phyloP scores from a whole-genome alignment of 2,329 filamentous ascomycete genomes.

The Cordyceps javanica region DNA sequence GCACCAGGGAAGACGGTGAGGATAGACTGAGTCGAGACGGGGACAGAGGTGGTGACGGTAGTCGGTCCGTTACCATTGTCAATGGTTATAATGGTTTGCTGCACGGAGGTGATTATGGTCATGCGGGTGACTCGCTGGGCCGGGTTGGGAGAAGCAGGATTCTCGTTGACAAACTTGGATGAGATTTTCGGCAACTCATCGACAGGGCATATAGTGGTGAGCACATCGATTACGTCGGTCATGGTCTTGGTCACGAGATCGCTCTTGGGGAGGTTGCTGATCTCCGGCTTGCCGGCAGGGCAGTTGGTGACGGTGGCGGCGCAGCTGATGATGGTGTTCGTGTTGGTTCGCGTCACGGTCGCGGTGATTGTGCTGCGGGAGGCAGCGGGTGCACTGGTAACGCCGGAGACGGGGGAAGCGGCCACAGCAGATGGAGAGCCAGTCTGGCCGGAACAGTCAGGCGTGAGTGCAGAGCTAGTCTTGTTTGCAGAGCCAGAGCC shows the following conservation, averaged over 20 bases:
- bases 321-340: slow-evolving; percentile 54
- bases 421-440: too few relatives aligned
- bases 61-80: slow-evolving; percentile 25
- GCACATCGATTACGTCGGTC: slow-evolving; percentile 34
- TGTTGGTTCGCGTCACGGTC: slow-evolving; percentile 47
- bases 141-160: too few relatives aligned
- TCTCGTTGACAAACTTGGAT: too few relatives aligned
- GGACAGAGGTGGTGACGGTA: too few relatives aligned
- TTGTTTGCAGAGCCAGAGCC: too few relatives aligned
- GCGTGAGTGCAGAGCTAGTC: too few relatives aligned
- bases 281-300: slow-evolving; percentile 29
- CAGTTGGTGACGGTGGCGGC: slow-evolving; percentile 53
- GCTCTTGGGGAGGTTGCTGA: slow-evolving; percentile 30
- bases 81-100: slow-evolving; percentile 30
- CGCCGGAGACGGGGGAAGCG: too few relatives aligned
- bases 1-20: slow-evolving; percentile 39
- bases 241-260: slow-evolving; percentile 28
- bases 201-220: slow-evolving; percentile 41
- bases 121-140: too few relatives aligned
- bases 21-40: too few relatives aligned
- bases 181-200: too few relatives aligned
- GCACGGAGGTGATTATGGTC: too few relatives aligned
- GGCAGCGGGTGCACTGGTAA: too few relatives aligned
- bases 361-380: slow-evolving; percentile 27
- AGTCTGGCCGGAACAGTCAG: slow-evolving; percentile 27